These are phyloP conservation scores for Pseudocercospora cruenta DNA, from an alignment of 2,329 filamentous ascomycete species.

Conservation along the genomic window DNA sequence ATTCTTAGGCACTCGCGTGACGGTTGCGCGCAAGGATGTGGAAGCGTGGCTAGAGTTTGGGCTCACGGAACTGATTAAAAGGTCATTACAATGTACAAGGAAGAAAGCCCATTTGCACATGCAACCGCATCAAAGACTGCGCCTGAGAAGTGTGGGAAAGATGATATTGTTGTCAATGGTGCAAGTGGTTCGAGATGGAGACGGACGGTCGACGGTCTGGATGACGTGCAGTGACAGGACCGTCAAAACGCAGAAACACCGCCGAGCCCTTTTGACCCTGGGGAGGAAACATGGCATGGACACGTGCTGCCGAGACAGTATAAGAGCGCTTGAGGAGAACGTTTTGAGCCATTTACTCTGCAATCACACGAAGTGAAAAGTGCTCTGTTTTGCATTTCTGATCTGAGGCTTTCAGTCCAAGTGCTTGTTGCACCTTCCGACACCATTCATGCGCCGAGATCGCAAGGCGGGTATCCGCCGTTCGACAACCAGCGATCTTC, in stretches of 20 bases:
- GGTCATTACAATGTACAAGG: slow-evolving; percentile 25
- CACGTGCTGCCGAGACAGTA: background rate
- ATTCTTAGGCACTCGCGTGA: slow-evolving; percentile 31
- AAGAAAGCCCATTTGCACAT: slow-evolving; percentile 12
- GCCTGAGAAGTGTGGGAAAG: background rate
- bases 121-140: background rate
- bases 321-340: background rate
- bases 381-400: background rate
- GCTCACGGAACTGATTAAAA: slow-evolving; percentile 6
- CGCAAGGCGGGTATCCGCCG: background rate
- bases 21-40: slow-evolving; percentile 17
- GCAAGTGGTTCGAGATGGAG: background rate
- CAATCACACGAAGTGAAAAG: background rate
- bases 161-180: background rate
- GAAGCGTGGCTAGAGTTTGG: slow-evolving; percentile 11
- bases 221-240: background rate
- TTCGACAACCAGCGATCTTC: background rate
- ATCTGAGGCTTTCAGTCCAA: background rate
- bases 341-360: background rate
- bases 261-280: background rate
- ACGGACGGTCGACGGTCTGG: background rate
- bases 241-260: slow-evolving; percentile 1
- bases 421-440: background rate
- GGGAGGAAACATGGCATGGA: background rate
- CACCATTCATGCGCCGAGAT: background rate